Evolutionary conservation across 805 yeast genomes (phyloP).

Genomic region (Hemisphaericaspora nanyangensis): DNA sequence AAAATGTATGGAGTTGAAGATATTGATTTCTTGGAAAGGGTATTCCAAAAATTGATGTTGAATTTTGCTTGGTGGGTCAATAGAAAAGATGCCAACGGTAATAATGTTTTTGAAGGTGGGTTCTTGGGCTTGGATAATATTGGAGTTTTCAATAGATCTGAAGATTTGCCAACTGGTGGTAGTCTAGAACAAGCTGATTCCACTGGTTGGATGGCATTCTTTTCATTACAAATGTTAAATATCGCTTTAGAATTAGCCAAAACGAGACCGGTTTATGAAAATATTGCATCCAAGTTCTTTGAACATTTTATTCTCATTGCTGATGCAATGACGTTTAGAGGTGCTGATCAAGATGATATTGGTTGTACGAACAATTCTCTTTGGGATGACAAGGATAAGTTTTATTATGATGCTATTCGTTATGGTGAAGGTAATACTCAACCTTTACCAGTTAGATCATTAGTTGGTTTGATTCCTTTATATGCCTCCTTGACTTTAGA

Average conservation of each 20-base stretch:
- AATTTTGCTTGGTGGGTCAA: slow-evolving; percentile 99
- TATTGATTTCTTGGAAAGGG: slow-evolving; percentile 80
- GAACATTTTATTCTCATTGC: slow-evolving; percentile 90
- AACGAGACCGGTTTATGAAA: slow-evolving; percentile 81
- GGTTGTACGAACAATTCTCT: slow-evolving; percentile 55
- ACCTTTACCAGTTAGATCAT: slow-evolving; percentile 78
- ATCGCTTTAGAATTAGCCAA: slow-evolving; percentile 89
- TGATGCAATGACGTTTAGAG: slow-evolving; percentile 82
- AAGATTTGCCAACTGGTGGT: slow-evolving; percentile 91
- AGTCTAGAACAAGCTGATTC: slow-evolving; percentile 89
- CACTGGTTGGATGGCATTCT: slow-evolving; percentile 98
- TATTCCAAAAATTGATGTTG: slow-evolving; percentile 82
- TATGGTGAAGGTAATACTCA: slow-evolving; percentile 69
- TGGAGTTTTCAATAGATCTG: slow-evolving; percentile 89
- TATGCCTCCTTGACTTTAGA: slow-evolving; percentile 87
- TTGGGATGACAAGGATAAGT: slow-evolving; percentile 88
- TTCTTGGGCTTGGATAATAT: slow-evolving; percentile 90
- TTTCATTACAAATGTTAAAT: slow-evolving; percentile 83
- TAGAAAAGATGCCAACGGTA: slow-evolving; percentile 80
- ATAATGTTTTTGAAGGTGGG: slow-evolving; percentile 91
- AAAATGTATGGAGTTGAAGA: slow-evolving; percentile 82
- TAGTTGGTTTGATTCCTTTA: slow-evolving; percentile 88
- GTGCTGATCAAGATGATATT: slow-evolving; percentile 36
- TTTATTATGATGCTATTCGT: slow-evolving; percentile 85
- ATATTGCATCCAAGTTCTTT: slow-evolving; percentile 89